Conservation (phyloP, 139 green algal species). For the Chlamydomonas eustigma region DNA sequence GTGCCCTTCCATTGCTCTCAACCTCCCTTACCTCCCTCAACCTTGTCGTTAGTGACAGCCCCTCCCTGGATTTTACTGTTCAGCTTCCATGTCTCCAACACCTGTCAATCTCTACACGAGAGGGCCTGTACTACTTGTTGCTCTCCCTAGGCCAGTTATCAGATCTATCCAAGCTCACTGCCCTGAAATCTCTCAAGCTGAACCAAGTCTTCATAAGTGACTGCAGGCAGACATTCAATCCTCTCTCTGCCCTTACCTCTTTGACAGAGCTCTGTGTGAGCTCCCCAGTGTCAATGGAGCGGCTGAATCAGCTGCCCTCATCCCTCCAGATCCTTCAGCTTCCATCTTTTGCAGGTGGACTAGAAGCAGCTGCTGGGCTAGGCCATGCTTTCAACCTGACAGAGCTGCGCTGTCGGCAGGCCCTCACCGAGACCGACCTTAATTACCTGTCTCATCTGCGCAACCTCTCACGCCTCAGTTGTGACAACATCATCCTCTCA, state of each 20-base stretch:
- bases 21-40: background rate
- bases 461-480: background rate
- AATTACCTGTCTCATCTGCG: background rate
- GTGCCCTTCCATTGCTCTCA: background rate
- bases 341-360: background rate
- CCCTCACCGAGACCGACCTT: slow-evolving; percentile 3
- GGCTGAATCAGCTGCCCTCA: background rate
- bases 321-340: background rate
- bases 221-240: background rate
- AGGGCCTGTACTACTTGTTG: slow-evolving; percentile 5
- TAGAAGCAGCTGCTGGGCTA: background rate
- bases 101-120: slow-evolving; percentile 5
- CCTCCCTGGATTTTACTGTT: background rate
- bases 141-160: background rate
- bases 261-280: background rate
- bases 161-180: background rate
- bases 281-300: slow-evolving; percentile 1
- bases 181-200: slow-evolving; percentile 5
- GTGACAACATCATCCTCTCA: background rate
- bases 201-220: slow-evolving; percentile 5
- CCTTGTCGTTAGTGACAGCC: slow-evolving; percentile 2
- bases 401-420: slow-evolving; percentile 2
- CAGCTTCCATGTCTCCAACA: background rate
- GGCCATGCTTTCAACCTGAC: background rate
- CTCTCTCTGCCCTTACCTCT: background rate